A percentile compares a stretch with the other conserved stretches of the same genome.
phyloP scores from a whole-genome alignment of 805 yeast species.

The Candida mattraensis region DNA sequence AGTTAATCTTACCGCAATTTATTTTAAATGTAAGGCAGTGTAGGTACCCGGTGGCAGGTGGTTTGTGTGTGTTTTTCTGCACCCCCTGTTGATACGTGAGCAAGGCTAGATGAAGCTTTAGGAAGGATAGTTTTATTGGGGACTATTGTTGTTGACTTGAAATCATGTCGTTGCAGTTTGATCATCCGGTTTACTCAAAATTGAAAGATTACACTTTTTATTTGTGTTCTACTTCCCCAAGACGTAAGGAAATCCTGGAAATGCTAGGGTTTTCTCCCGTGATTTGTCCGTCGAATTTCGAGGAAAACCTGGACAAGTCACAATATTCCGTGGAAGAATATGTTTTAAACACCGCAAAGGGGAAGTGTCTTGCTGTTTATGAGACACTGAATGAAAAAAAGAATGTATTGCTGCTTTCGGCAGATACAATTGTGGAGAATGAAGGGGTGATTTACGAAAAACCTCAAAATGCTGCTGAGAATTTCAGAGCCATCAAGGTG shows the following conservation, averaged over 20 bases:
- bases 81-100: too few species aligned
- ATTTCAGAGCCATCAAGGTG: constrained; percentile 47
- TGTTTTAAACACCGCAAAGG: constrained; percentile 66
- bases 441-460: constrained; percentile 71
- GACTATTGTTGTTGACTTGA: too few species aligned
- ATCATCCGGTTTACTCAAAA: constrained; percentile 34
- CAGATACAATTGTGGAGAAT: constrained; percentile 76
- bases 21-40: too few species aligned
- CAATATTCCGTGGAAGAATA: constrained; percentile 53
- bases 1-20: too few species aligned
- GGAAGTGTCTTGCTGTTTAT: constrained; percentile 67
- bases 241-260: constrained; percentile 69
- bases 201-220: constrained; percentile 39
- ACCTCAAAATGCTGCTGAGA: constrained; percentile 59
- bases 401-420: constrained; percentile 48
- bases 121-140: too few species aligned
- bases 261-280: constrained; percentile 53
- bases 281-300: constrained; percentile 65
- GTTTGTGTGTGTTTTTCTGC: too few species aligned
- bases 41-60: too few species aligned
- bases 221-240: constrained; percentile 83
- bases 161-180: constrained; percentile 18
- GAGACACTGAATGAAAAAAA: constrained; percentile 30
- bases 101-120: too few species aligned
- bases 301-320: constrained; percentile 68